A percentile compares a stretch with the other conserved stretches of the same genome.
Conservation (phyloP, 768 basidiomycete genomes). For the Fomitopsis serialis region DNA sequence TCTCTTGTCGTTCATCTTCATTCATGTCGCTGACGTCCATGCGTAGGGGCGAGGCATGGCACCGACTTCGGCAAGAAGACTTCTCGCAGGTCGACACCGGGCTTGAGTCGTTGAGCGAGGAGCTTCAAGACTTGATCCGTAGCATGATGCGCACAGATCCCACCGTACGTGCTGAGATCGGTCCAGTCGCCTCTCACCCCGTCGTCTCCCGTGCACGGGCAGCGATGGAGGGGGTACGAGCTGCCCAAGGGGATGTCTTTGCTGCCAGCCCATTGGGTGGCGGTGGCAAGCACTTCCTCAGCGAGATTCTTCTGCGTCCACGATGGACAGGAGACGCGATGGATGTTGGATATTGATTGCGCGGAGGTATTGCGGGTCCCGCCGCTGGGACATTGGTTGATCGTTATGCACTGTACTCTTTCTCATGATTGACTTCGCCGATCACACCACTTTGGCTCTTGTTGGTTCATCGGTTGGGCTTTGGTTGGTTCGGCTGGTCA, state of each 20-base stretch:
- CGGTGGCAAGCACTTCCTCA: constrained; percentile 58
- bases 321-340: constrained; percentile 4
- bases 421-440: not conserved
- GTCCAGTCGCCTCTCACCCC: constrained; percentile 53
- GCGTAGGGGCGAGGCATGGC: constrained; percentile 87
- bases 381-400: not conserved
- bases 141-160: constrained; percentile 79
- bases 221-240: constrained; percentile 53
- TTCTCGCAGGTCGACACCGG: constrained; percentile 79
- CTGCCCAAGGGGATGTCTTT: constrained; percentile 38
- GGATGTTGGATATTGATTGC: constrained; percentile 1
- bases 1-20: constrained; percentile 17
- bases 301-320: constrained; percentile 42
- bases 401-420: not conserved
- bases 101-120: constrained; percentile 40
- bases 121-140: constrained; percentile 62
- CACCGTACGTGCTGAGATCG: constrained; percentile 47
- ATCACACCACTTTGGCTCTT: not conserved
- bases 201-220: constrained; percentile 59
- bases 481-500: not conserved
- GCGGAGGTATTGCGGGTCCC: not conserved
- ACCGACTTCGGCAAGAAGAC: constrained; percentile 85
- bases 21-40: constrained; percentile 4
- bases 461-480: not conserved
- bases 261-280: constrained; percentile 59